Percentiles rank a stretch among this genome's conserved stretches.
These are phyloP conservation scores for Neospora caninum DNA, from an alignment of 169 alveolate species.

Conservation along the genomic window DNA sequence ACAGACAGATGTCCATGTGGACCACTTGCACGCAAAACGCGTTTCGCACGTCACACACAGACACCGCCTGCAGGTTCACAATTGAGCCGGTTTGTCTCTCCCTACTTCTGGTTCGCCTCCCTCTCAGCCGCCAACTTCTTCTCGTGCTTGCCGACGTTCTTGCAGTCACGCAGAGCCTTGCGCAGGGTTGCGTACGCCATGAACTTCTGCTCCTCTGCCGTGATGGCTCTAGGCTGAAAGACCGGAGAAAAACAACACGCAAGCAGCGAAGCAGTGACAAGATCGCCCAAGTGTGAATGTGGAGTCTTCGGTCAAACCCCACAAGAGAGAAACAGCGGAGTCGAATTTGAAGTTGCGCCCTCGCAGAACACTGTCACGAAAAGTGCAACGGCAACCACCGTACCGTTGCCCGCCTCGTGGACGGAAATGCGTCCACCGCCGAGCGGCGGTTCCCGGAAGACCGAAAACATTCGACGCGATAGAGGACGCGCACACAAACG, in stretches of 20 bases:
- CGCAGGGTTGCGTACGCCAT: constrained; percentile 76
- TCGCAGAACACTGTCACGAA: no score
- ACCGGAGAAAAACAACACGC: neutral
- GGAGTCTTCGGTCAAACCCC: neutral
- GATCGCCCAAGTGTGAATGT: neutral
- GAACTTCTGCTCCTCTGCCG: constrained; percentile 75
- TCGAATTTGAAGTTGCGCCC: neutral
- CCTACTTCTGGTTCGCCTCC: constrained; percentile 34
- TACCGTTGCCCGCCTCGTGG: no score
- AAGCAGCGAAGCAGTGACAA: neutral
- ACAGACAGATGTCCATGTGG: neutral
- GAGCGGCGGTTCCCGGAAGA: no score
- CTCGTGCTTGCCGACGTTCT: constrained; percentile 63
- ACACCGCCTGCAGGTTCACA: neutral
- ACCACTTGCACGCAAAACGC: neutral
- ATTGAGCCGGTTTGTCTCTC: neutral
- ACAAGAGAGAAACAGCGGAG: neutral
- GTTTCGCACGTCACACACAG: neutral
- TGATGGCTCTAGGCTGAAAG: constrained; percentile 75
- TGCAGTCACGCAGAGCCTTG: constrained; percentile 72
- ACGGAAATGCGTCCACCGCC: no score
- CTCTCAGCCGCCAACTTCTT: constrained; percentile 38
- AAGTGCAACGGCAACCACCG: no score
- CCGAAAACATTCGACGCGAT: no score
- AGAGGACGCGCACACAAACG: no score